These are phyloP conservation scores for Pichia scutulata DNA, from an alignment of 805 yeast species.

Conservation along the genomic window DNA sequence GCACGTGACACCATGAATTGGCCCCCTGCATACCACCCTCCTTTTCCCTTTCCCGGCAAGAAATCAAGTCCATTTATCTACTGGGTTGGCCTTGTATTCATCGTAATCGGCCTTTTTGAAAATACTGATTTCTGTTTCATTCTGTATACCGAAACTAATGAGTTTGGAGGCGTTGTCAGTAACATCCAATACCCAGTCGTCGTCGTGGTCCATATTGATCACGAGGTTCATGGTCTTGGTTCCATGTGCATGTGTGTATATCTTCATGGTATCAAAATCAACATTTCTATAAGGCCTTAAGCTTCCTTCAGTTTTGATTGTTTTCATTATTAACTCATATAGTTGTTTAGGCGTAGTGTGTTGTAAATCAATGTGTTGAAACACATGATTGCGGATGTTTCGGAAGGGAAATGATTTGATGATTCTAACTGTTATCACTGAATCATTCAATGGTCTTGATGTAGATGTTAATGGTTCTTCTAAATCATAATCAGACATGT, in stretches of 20 bases:
- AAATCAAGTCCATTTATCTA: constrained; percentile 16
- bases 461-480: constrained; percentile 78
- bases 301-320: constrained; percentile 48
- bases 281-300: constrained; percentile 80
- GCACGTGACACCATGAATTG: background rate
- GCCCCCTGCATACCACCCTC: too few species aligned
- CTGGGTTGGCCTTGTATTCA: constrained; percentile 71
- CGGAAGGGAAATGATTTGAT: constrained; percentile 89
- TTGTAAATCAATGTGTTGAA: constrained; percentile 64
- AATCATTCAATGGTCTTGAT: constrained; percentile 60
- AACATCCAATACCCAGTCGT: constrained; percentile 57
- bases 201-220: constrained; percentile 73
- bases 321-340: constrained; percentile 40
- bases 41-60: too few species aligned
- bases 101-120: constrained; percentile 63
- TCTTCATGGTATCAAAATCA: constrained; percentile 64
- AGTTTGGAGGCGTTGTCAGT: constrained; percentile 34
- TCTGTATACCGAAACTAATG: constrained; percentile 52
- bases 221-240: constrained; percentile 89
- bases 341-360: constrained; percentile 59
- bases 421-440: constrained; percentile 77
- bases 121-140: constrained; percentile 89
- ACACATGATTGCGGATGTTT: constrained; percentile 70
- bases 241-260: constrained; percentile 93
- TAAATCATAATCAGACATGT: constrained; percentile 28